phyloP scores from a whole-genome alignment of 1,139 yeast genomes.

The Protomyces lactucae-debilis region DNA sequence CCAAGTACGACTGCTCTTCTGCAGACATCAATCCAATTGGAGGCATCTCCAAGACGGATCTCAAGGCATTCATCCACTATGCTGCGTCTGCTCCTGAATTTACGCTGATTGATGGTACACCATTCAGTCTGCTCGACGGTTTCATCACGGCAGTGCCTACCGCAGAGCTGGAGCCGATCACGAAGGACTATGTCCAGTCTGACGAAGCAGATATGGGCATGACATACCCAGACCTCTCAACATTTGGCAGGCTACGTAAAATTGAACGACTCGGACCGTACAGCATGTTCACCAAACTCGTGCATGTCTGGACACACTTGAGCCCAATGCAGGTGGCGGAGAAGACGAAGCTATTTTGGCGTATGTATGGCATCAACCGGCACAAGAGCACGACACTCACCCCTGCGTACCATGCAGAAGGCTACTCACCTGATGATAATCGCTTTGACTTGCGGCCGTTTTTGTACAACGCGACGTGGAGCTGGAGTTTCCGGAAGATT shows the following conservation, averaged over 20 bases:
- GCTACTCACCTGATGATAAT: conserved; percentile 95
- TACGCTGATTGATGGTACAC: conserved; percentile 49
- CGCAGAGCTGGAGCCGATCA: conserved; percentile 95
- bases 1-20: conserved; percentile 93
- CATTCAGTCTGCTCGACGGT: conserved; percentile 68
- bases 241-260: conserved; percentile 87
- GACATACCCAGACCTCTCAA: conserved; percentile 87
- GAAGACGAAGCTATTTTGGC: conserved; percentile 87
- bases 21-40: conserved; percentile 98
- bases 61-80: conserved; percentile 77
- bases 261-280: conserved; percentile 94
- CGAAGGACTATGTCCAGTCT: conserved; percentile 83
- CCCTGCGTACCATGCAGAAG: conserved; percentile 96
- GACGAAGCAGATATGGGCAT: conserved; percentile 98
- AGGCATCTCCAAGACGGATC: conserved; percentile 88
- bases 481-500: conserved; percentile 84
- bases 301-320: conserved; percentile 66
- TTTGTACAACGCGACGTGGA: conserved; percentile 81
- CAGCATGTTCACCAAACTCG: conserved; percentile 81
- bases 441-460: conserved; percentile 93
- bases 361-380: conserved; percentile 87
- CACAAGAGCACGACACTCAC: conserved; percentile 96
- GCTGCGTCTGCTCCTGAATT: conserved; percentile 42
- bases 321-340: conserved; percentile 69
- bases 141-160: conserved; percentile 92